Evolutionary conservation across 805 yeast species (phyloP), one percentile per base, ranked within the genome.

Genomic region (Starmerella stigmatis): DNA sequence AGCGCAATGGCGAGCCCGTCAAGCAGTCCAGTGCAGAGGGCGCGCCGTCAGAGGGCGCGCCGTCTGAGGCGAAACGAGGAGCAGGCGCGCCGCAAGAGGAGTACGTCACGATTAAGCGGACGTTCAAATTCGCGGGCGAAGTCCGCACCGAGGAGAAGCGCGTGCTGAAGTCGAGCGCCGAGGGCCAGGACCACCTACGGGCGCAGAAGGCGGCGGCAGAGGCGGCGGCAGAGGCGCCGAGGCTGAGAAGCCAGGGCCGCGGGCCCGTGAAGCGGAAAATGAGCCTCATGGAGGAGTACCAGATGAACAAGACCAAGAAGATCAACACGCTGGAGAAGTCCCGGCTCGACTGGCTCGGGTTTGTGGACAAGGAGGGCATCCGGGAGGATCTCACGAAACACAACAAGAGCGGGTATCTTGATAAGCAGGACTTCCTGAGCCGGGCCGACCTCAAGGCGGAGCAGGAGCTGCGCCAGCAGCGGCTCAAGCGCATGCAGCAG

Each of bases 311-410:
- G 51, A 78, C 81, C 54, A 77, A 84, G 26, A 89, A 86, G 60
- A 69, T 92, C 50, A 83, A 94, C 20, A 92, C 98, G 0, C 67
- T 92, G 52, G 97, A 92, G 60, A 92, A 92, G 64, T 83, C 94
- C 1, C 70, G 94, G 51, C 69, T 92, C 41, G 98, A 92, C 64
- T 92, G 97, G 94, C 94, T 94, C 1, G 76, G 83, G 38, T 86
- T 83, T 64, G 96, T 92, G 25, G 96, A 89, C 64, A 73, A 81
- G 52, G 78, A 79, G 52, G 86, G 86, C 45, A 79, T 92, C 38
- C 71, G 75, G 43, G 96, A 85, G 53, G 98, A 92, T 51, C 73
- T 92, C 58, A 73, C 71, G 39, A 72, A 75, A 46, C 81, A 80
- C 59, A 88, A 86, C 60, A 88, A 83, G 67, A 92, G 79, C 43